Percentiles rank a stretch among this genome's conserved stretches.
Evolutionary conservation across 305 asterid species (phyloP).

Genomic region (Striga hermonthica): DNA sequence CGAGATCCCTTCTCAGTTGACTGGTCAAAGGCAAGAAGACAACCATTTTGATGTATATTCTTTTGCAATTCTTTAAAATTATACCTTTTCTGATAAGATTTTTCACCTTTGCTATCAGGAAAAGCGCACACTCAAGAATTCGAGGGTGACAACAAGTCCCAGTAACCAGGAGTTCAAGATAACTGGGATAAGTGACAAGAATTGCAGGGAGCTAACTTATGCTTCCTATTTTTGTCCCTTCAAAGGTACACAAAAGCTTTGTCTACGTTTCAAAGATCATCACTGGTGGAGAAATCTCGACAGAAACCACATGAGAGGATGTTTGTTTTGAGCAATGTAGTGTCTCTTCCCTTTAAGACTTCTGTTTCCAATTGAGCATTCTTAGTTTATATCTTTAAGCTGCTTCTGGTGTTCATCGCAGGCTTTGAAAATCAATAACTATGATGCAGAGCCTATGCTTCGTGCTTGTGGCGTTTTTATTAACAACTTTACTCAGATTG

Average conservation of each 20-base stretch:
- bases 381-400: constrained; percentile 1
- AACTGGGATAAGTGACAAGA: constrained; percentile 58
- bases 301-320: constrained; percentile 84
- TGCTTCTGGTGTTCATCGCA: constrained; percentile 30
- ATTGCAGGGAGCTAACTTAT: constrained; percentile 53
- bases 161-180: constrained; percentile 60
- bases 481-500: constrained; percentile 62
- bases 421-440: constrained; percentile 68
- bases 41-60: background rate
- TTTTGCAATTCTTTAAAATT: background rate
- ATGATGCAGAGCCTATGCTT: constrained; percentile 64
- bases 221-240: constrained; percentile 33
- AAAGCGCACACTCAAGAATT: constrained; percentile 55
- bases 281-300: constrained; percentile 77
- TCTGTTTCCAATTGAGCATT: background rate
- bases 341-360: background rate
- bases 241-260: constrained; percentile 76
- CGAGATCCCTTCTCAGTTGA: constrained; percentile 63
- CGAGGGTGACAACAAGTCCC: constrained; percentile 53
- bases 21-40: constrained; percentile 66
- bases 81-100: background rate
- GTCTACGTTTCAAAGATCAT: constrained; percentile 61
- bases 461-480: constrained; percentile 66
- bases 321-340: constrained; percentile 52
- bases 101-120: constrained; percentile 43